These are phyloP conservation scores for Paramecium octaurelia DNA, from an alignment of 73 alveolate genomes.

Conservation along the genomic window DNA sequence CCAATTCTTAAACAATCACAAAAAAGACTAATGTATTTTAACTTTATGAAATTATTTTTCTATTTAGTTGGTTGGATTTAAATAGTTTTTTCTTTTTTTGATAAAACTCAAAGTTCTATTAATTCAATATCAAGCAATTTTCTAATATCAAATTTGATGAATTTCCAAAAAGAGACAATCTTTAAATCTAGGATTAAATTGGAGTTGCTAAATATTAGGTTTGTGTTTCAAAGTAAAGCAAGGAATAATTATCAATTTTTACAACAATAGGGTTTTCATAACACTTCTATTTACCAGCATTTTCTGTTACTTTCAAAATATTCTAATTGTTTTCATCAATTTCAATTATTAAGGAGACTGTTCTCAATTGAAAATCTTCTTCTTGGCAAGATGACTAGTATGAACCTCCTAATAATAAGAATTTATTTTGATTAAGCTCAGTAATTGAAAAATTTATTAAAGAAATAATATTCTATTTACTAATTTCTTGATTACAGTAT, in stretches of 20 bases:
- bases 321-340: neutral
- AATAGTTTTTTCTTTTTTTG: neutral
- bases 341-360: neutral
- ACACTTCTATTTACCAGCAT: neutral
- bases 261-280: neutral
- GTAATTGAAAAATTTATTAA: neutral
- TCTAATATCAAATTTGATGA: neutral
- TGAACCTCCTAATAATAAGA: neutral
- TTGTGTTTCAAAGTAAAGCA: neutral
- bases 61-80: neutral
- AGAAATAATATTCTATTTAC: neutral
- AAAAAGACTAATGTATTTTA: neutral
- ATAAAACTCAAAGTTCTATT: neutral
- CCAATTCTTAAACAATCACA: neutral
- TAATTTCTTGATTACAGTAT: neutral
- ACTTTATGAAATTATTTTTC: neutral
- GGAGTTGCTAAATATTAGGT: neutral
- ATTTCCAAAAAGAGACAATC: neutral
- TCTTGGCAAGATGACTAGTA: neutral
- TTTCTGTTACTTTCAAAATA: neutral
- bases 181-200: neutral
- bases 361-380: neutral
- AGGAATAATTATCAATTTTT: neutral
- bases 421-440: neutral
- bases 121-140: neutral